Evolutionary conservation across 2,329 filamentous ascomycete species (phyloP).

Genomic region (Verruconis gallopava): DNA sequence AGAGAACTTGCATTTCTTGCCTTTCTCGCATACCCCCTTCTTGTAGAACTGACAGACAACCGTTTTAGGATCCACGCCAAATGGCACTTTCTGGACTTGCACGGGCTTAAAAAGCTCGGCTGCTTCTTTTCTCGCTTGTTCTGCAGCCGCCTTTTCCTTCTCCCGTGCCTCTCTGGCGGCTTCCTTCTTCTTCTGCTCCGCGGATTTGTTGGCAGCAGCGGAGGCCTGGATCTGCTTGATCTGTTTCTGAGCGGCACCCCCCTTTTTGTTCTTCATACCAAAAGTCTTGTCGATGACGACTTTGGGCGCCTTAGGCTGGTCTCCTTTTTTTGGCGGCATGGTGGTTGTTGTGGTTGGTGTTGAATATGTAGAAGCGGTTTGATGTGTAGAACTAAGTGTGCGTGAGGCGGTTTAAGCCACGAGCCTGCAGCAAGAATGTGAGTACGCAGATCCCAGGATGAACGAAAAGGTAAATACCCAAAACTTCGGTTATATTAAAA

Average conservation of each 20-base stretch:
- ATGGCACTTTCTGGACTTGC: slow-evolving; percentile 94
- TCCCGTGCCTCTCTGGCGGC: slow-evolving; percentile 54
- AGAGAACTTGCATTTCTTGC: slow-evolving; percentile 93
- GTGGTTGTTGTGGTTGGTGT: slow-evolving; percentile 44
- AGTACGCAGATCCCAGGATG: too few relatives aligned
- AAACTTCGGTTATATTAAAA: too few relatives aligned
- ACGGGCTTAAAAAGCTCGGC: slow-evolving; percentile 80
- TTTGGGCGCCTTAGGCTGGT: slow-evolving; percentile 41
- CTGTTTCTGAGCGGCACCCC: slow-evolving; percentile 74
- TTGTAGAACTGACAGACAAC: slow-evolving; percentile 95
- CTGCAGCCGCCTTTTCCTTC: slow-evolving; percentile 82
- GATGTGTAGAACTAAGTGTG: background rate
- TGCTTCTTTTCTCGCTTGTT: slow-evolving; percentile 68
- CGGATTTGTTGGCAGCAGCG: slow-evolving; percentile 59
- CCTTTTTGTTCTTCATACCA: slow-evolving; percentile 99
- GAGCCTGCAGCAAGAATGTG: too few relatives aligned
- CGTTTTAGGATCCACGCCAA: slow-evolving; percentile 96
- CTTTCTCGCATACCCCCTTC: slow-evolving; percentile 95
- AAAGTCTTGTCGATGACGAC: slow-evolving; percentile 88
- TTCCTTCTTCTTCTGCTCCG: slow-evolving; percentile 74
- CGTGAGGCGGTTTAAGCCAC: too few relatives aligned
- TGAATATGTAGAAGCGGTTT: too few relatives aligned
- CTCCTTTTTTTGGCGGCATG: slow-evolving; percentile 52
- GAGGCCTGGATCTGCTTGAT: slow-evolving; percentile 74
- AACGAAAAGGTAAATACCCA: too few relatives aligned